Conservation (phyloP, 2,329 filamentous ascomycete genomes). For the Xenoacremonium recifei region DNA sequence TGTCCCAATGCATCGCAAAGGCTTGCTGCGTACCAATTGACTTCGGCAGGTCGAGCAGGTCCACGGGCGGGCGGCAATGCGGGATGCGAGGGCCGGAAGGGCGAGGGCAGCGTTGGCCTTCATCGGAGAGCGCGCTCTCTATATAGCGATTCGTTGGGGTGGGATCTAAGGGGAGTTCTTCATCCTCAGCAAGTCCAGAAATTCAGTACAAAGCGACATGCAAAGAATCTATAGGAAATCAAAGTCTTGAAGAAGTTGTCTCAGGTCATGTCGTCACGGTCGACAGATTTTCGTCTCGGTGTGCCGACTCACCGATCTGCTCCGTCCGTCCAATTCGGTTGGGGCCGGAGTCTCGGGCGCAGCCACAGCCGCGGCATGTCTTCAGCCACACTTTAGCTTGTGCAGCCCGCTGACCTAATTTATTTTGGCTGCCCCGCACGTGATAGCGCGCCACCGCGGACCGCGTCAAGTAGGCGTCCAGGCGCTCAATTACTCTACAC, state of each 20-base stretch:
- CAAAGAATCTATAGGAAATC: not conserved
- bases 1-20: constrained; percentile 22
- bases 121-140: constrained; percentile 34
- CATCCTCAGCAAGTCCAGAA: constrained; percentile 20
- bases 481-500: constrained; percentile 1
- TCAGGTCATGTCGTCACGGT: constrained; percentile 24
- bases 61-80: constrained; percentile 41
- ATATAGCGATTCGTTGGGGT: constrained; percentile 5
- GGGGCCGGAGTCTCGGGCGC: constrained; percentile 19
- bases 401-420: not conserved
- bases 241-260: constrained; percentile 5
- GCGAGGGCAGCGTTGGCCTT: constrained; percentile 40
- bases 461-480: constrained; percentile 22
- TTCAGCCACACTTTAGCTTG: not conserved
- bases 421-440: constrained; percentile 20
- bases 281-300: constrained; percentile 24
- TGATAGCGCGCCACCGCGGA: constrained; percentile 28
- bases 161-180: constrained; percentile 12
- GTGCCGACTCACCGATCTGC: constrained; percentile 25
- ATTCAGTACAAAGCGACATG: not conserved
- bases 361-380: not conserved
- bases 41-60: constrained; percentile 46
- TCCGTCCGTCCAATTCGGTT: constrained; percentile 26
- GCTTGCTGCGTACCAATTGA: constrained; percentile 34
- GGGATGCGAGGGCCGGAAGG: constrained; percentile 36